These are phyloP conservation scores for Plantago ovata DNA, from an alignment of 257 asterid genomes.

Conservation along the genomic window DNA sequence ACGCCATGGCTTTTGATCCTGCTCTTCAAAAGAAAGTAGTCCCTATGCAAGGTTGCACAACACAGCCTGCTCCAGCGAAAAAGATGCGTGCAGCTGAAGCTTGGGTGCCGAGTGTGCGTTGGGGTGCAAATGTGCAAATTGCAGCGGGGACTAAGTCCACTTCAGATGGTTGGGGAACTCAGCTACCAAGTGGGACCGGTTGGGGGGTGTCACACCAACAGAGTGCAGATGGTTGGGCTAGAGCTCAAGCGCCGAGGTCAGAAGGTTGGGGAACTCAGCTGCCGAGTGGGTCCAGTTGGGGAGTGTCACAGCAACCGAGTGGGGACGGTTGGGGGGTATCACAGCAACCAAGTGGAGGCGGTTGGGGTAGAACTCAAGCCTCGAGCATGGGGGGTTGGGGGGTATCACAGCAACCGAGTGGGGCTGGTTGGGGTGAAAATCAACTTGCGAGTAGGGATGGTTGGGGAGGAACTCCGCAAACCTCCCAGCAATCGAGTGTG, in stretches of 20 bases:
- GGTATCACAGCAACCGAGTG: not conserved
- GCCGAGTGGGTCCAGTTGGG: conserved; percentile 4
- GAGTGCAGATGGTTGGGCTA: conserved; percentile 15
- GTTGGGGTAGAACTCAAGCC: conserved; percentile 14
- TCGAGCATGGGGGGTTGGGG: conserved; percentile 8
- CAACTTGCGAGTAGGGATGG: conserved; percentile 4
- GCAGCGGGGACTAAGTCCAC: not conserved
- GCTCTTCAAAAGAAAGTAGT: conserved; percentile 3
- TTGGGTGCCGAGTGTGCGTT: conserved; percentile 19
- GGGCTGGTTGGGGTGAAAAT: conserved; percentile 14
- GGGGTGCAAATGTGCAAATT: conserved; percentile 14
- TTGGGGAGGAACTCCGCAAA: conserved; percentile 11
- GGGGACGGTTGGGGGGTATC: conserved; percentile 8
- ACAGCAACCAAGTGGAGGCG: not conserved
- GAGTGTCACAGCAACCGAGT: conserved; percentile 10
- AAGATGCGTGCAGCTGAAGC: conserved; percentile 27
- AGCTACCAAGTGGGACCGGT: not conserved
- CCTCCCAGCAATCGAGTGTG: not conserved
- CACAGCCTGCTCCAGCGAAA: conserved; percentile 23
- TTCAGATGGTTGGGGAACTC: conserved; percentile 17
- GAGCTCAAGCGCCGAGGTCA: not conserved
- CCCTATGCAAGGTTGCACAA: conserved; percentile 5
- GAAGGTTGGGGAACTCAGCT: conserved; percentile 8
- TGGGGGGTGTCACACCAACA: conserved; percentile 17
- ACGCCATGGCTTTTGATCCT: conserved; percentile 1